phyloP scores from a whole-genome alignment of 1,139 yeast species.

The Magnusiomyces fungicola region DNA sequence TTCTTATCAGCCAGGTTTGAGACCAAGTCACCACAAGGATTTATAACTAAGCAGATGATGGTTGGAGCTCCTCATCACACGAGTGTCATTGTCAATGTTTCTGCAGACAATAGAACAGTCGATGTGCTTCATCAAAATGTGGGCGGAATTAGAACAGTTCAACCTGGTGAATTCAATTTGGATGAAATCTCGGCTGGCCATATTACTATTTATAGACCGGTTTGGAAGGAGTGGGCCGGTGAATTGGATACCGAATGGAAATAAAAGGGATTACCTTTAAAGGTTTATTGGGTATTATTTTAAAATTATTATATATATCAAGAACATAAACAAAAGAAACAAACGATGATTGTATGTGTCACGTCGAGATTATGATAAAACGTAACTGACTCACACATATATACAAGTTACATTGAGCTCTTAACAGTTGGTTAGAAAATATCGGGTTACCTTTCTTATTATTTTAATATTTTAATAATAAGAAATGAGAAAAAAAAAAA shows the following conservation, averaged over 20 bases:
- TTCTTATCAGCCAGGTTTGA: slow-evolving; percentile 41
- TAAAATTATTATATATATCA: too few species aligned
- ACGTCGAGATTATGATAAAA: too few species aligned
- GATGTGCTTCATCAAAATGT: slow-evolving; percentile 57
- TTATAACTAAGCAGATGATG: slow-evolving; percentile 20
- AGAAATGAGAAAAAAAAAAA: too few species aligned
- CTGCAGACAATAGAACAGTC: slow-evolving; percentile 30
- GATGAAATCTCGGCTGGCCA: slow-evolving; percentile 43
- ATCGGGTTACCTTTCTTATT: too few species aligned
- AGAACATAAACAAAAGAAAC: too few species aligned
- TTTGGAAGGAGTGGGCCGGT: slow-evolving; percentile 49
- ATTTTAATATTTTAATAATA: too few species aligned
- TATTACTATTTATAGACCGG: slow-evolving; percentile 48
- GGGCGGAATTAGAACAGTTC: slow-evolving; percentile 44
- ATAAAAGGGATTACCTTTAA: too few species aligned
- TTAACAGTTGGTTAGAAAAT: too few species aligned
- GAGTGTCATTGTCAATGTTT: slow-evolving; percentile 42
- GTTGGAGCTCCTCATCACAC: slow-evolving; percentile 67
- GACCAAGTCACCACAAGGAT: slow-evolving; percentile 22
- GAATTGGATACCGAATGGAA: slow-evolving; percentile 34
- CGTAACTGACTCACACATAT: too few species aligned
- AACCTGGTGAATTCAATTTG: slow-evolving; percentile 40
- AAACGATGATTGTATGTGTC: too few species aligned
- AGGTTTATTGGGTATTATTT: too few species aligned
- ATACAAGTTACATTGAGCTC: too few species aligned